Evolutionary conservation across 805 yeast genomes (phyloP), one percentile per base, ranked within the genome.

Genomic region (Candida gorgasii): DNA sequence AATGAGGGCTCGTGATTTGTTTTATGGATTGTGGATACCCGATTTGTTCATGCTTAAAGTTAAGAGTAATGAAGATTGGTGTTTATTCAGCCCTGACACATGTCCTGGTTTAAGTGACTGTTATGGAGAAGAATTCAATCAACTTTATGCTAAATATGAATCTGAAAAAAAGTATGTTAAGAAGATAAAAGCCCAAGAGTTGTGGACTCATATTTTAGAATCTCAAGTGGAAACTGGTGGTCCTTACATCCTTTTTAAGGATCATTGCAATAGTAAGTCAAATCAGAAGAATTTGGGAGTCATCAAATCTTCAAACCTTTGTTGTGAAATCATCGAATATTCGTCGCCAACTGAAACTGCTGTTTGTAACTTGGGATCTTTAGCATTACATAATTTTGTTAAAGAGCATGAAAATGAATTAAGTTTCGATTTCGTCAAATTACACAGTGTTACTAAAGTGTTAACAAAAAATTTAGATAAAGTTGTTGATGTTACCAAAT

Each of bases 211-310:
- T 34, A 89, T 92, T 42, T 64, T 92, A 42, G 93, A 88, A 59
- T 82, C 97, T 24, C 99, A 92, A 69, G 86, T 93, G 28, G 97
- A 92, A 68, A 90, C 98, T 3, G 98, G 99, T 40, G 87, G 86
- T 53, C 99, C 99, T 18, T 92, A 87, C 72, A 82, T 92, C 84
- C 73, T 92, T 12, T 92, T 87, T 74, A 92, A 92, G 61, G 99
- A 92, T 69, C 78, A 96, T 8, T 86, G 96, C 68, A 92, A 92
- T 67, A 53, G 62, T 37, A 89, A 92, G 67, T 79, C 89, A 34
- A 92, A 92, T 65, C 99, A 92, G 63, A 80, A 88, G 73, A 92
- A 92, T 63, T 69, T 92, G 54, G 98, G 99, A 39, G 79, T 84
- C 13, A 92, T 92, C 64, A 90, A 90, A 65, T 87, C 96, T 5